A percentile compares a stretch with the other conserved stretches of the same genome.
phyloP scores from a whole-genome alignment of 148 eudicot genomes.

The Bassia scoparia region DNA sequence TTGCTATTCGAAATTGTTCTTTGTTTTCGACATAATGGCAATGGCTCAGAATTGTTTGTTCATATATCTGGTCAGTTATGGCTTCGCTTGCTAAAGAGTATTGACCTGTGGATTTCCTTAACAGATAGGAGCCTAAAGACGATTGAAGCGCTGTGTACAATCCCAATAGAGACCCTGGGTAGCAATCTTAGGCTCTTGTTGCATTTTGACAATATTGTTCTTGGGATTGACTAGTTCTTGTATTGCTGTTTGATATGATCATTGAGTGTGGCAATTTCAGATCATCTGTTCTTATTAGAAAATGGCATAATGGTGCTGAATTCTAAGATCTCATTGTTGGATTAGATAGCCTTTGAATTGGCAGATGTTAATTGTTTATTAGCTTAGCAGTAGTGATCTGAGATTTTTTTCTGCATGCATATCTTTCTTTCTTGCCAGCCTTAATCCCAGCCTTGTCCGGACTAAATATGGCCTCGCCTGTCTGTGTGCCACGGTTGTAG shows the following conservation, averaged over 20 bases:
- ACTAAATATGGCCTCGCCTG: slow-evolving; percentile 76
- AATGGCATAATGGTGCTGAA: neutral
- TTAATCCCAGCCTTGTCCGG: slow-evolving; percentile 13
- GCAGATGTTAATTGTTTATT: neutral
- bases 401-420: neutral
- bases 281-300: neutral
- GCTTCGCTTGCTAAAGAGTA: too few species aligned
- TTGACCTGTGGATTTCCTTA: too few species aligned
- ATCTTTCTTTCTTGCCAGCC: slow-evolving; percentile 14
- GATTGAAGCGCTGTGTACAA: too few species aligned
- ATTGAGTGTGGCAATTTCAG: neutral
- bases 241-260: neutral
- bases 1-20: too few species aligned
- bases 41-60: too few species aligned
- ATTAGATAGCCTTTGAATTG: neutral
- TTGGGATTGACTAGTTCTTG: neutral
- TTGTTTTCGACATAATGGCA: too few species aligned
- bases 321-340: neutral
- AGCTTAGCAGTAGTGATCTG: neutral
- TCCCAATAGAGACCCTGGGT: too few species aligned
- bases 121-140: too few species aligned
- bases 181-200: too few species aligned
- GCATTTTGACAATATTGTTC: slow-evolving; percentile 1
- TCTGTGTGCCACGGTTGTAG: slow-evolving; percentile 77
- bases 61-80: too few species aligned